Evolutionary conservation across 441 rosid species (phyloP).

Genomic region (Pelargonium citronellum): DNA sequence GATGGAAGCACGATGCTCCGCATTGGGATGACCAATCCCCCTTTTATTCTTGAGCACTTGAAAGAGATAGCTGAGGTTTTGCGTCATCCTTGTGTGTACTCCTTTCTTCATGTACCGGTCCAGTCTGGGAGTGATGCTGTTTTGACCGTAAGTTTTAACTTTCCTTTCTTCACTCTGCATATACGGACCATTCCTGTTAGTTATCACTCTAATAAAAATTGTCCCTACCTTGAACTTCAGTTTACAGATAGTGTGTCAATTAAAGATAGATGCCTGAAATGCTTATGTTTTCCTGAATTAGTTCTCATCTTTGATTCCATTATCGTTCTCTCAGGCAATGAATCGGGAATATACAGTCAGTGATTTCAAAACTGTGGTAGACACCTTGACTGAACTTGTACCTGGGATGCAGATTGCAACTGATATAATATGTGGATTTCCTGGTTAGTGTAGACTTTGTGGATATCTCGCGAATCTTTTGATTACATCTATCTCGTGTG

Average conservation of each 20-base stretch:
- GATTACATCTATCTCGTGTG: not conserved
- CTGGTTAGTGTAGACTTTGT: slow-evolving; percentile 48
- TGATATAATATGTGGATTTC: slow-evolving; percentile 91
- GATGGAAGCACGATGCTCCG: slow-evolving; percentile 87
- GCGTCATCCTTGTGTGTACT: slow-evolving; percentile 77
- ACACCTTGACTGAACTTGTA: slow-evolving; percentile 79
- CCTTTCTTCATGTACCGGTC: slow-evolving; percentile 90
- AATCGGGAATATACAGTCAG: slow-evolving; percentile 74
- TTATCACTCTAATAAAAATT: not conserved
- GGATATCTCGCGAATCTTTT: not conserved
- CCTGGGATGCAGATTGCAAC: slow-evolving; percentile 97
- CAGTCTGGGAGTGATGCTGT: slow-evolving; percentile 84
- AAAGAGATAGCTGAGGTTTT: slow-evolving; percentile 80
- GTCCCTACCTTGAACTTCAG: not conserved
- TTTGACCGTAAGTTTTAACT: slow-evolving; percentile 47
- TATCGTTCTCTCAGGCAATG: slow-evolving; percentile 57
- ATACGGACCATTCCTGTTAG: not conserved
- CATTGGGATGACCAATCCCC: slow-evolving; percentile 98
- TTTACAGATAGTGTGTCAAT: not conserved
- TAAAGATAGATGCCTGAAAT: slow-evolving; percentile 13
- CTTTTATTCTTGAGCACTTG: slow-evolving; percentile 81
- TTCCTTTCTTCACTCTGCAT: not conserved
- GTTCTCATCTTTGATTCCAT: slow-evolving; percentile 15
- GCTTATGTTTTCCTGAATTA: not conserved
- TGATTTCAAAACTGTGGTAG: slow-evolving; percentile 80